Evolutionary conservation across 345 rosid species (phyloP), one percentile per base, ranked within the genome.

Genomic region (Barbarea vulgaris): DNA sequence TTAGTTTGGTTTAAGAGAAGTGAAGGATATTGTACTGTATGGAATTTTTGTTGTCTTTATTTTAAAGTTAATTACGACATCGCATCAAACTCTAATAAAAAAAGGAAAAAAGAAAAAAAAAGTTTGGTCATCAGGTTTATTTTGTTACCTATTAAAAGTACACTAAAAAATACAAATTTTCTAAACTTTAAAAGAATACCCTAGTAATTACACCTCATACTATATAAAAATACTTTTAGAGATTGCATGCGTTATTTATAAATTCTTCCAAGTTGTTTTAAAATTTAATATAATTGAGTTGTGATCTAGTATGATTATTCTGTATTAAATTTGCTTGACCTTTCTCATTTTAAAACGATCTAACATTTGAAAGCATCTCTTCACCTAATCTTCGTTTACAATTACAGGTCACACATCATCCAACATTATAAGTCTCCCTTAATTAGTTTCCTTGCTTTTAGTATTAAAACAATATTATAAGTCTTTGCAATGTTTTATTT

Each of bases 321-420:
- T 42, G 1, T 47, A 19, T 72, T 22, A n/a, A 5, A 14, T 30
- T 21, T 63, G 18, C 17, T 53, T 73, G 72, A 56, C 58, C 36
- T 33, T 41, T 42, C 56, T 54, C 53, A 53, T 21, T 24, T 55
- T 56, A 44, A 28, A 73, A 74, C 33, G 2, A 17, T 66, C 33
- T 56, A 57, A 34, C 59, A 57, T 47, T 13, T 57, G 78, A 74
- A 66, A 74, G 51, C 65, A 55, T 44, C 30, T 24, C 58, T 33
- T 33, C 65, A 65, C 77, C 71, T 54, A 74, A 74, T 64, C 72
- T 44, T 54, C 21, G 15, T 64, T 12, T 52, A 30, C 52, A 72
- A 37, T 19, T 17, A 63, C 77, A 55, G 13, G n/a, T n/a, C 47
- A 54, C 56, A 66, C 42, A 66, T 25, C 64, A 73, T 73, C 36